Evolutionary conservation across 1,284 basidiomycete genomes (phyloP).

Genomic region (Ceratorhiza oryzae-sativae): DNA sequence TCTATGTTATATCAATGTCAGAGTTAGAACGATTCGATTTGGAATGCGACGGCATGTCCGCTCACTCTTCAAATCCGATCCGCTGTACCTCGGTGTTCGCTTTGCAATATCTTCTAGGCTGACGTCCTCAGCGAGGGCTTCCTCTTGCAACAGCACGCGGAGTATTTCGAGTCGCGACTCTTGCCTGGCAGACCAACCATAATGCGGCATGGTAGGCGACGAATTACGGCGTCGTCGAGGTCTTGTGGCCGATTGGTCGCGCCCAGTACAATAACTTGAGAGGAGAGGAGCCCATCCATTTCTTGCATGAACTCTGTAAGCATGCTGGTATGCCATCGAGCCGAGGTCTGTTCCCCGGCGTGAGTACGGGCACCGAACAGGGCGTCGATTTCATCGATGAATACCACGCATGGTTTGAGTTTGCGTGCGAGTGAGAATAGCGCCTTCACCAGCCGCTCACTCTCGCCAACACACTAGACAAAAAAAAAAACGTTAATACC

Average conservation of each 20-base stretch:
- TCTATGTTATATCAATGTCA: slow-evolving; percentile 58
- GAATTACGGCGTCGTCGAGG: slow-evolving; percentile 83
- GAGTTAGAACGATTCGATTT: background rate
- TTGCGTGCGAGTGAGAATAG: slow-evolving; percentile 89
- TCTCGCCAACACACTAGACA: slow-evolving; percentile 87
- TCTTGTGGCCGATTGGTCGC: slow-evolving; percentile 91
- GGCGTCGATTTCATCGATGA: slow-evolving; percentile 95
- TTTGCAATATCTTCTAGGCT: slow-evolving; percentile 69
- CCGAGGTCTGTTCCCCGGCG: slow-evolving; percentile 76
- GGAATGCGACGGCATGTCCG: too few relatives aligned
- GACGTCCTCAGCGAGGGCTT: slow-evolving; percentile 71
- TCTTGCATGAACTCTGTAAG: slow-evolving; percentile 98
- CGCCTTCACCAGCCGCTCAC: slow-evolving; percentile 91
- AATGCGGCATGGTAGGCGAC: slow-evolving; percentile 81
- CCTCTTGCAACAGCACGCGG: slow-evolving; percentile 80
- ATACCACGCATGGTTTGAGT: slow-evolving; percentile 93
- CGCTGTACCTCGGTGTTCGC: slow-evolving; percentile 85
- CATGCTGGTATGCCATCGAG: slow-evolving; percentile 78
- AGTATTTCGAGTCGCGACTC: slow-evolving; percentile 79
- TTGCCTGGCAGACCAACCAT: slow-evolving; percentile 84
- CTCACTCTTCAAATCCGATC: slow-evolving; percentile 91
- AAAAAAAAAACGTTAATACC: background rate
- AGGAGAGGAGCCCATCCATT: slow-evolving; percentile 91
- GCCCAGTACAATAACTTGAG: slow-evolving; percentile 89
- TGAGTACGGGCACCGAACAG: slow-evolving; percentile 86